Conservation (phyloP, 1,284 basidiomycete species). For the Microbotryum silenes-acaulis region DNA sequence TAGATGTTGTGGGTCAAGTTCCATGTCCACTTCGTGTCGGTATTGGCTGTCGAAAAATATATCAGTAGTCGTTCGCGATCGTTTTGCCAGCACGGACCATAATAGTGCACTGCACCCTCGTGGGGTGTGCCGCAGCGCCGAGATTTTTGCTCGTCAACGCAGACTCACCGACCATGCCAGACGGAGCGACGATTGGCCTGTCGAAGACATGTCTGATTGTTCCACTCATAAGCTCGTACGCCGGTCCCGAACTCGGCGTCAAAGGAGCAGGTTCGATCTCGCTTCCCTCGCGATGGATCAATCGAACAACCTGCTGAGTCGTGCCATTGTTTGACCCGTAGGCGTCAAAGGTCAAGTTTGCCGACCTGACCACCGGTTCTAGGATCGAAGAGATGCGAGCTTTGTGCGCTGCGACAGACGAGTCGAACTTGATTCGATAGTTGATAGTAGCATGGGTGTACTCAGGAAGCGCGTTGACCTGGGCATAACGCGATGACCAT, state of each 20-base stretch:
- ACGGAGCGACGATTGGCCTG: constrained; percentile 47
- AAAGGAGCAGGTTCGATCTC: constrained; percentile 53
- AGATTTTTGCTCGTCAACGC: neutral
- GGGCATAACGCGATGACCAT: neutral
- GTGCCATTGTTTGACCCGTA: constrained; percentile 10
- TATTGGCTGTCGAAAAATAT: constrained; percentile 35
- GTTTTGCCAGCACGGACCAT: too few relatives aligned
- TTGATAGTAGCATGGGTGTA: constrained; percentile 45
- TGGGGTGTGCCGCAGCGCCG: too few relatives aligned
- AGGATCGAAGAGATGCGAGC: constrained; percentile 47
- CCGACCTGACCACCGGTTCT: constrained; percentile 46
- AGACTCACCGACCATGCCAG: constrained; percentile 49
- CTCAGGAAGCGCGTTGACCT: constrained; percentile 32
- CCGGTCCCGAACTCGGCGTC: constrained; percentile 46
- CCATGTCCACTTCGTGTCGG: constrained; percentile 53
- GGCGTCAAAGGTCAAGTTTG: constrained; percentile 53
- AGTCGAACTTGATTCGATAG: constrained; percentile 52
- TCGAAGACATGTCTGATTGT: constrained; percentile 47
- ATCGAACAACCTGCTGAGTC: constrained; percentile 10
- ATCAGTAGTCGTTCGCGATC: neutral
- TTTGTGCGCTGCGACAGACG: constrained; percentile 47
- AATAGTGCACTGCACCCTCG: too few relatives aligned
- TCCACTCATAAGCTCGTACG: constrained; percentile 49
- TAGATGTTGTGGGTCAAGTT: constrained; percentile 50
- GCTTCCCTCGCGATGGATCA: constrained; percentile 32